A percentile compares a stretch with the other conserved stretches of the same genome.
These are phyloP conservation scores for Saururus chinensis DNA, from an alignment of 164 flowering plant species.

Conservation along the genomic window DNA sequence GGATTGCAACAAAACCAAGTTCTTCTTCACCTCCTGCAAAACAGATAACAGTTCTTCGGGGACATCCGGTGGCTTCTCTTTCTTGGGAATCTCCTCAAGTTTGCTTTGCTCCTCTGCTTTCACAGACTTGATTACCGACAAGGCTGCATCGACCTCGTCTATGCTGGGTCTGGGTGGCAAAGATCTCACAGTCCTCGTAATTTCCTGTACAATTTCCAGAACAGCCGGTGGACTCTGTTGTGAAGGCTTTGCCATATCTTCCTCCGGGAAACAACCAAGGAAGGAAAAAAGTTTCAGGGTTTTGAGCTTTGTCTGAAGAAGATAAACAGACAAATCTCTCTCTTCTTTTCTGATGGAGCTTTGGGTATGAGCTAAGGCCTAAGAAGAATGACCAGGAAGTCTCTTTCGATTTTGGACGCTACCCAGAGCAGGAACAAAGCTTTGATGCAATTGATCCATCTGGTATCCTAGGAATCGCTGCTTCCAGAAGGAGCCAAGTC, in stretches of 20 bases:
- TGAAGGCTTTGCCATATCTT: constrained; percentile 12
- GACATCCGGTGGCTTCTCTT: constrained; percentile 23
- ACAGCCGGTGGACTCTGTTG: constrained; percentile 19
- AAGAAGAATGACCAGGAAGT: too few relatives aligned
- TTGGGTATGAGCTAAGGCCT: too few relatives aligned
- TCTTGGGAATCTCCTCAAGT: constrained; percentile 36
- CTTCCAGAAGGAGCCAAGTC: neutral
- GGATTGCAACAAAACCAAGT: constrained; percentile 33
- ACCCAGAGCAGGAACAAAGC: too few relatives aligned
- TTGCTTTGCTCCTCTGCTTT: constrained; percentile 31
- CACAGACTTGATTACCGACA: constrained; percentile 28
- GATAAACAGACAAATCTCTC: neutral
- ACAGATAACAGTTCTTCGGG: constrained; percentile 49
- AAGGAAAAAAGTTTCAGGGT: neutral
- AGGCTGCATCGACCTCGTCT: constrained; percentile 62
- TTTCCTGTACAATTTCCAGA: constrained; percentile 33
- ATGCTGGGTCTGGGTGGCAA: constrained; percentile 55
- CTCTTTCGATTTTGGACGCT: too few relatives aligned
- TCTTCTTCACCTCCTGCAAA: constrained; percentile 27
- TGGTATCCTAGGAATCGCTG: neutral
- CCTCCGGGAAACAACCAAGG: neutral
- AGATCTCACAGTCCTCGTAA: constrained; percentile 45
- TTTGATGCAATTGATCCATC: neutral
- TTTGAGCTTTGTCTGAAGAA: neutral
- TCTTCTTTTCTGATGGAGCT: neutral